These are phyloP conservation scores for Chrysosphaeria jannelii DNA, from an alignment of 2,329 filamentous ascomycete genomes.

Conservation along the genomic window DNA sequence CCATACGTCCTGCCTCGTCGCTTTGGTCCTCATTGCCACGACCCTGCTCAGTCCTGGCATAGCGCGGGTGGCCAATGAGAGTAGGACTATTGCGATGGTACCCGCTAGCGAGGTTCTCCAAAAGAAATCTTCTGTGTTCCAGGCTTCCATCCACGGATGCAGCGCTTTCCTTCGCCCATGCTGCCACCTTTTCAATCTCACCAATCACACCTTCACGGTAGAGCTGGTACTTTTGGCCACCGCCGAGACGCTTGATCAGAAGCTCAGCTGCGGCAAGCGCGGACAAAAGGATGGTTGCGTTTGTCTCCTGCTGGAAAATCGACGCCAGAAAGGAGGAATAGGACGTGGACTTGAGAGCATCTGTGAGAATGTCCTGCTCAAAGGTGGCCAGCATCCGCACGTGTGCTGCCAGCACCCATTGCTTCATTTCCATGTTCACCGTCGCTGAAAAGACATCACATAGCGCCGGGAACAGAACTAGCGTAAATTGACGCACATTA, in stretches of 20 bases:
- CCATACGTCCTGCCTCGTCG: too few relatives aligned
- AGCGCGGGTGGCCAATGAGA: too few relatives aligned
- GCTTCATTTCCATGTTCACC: constrained; percentile 75
- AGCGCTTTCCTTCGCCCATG: constrained; percentile 7
- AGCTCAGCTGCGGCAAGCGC: constrained; percentile 76
- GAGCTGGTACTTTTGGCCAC: constrained; percentile 84
- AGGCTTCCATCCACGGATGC: too few relatives aligned
- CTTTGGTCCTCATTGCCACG: too few relatives aligned
- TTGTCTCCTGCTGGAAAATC: constrained; percentile 85
- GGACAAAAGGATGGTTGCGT: constrained; percentile 57
- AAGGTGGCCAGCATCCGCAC: constrained; percentile 93
- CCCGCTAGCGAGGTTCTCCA: too few relatives aligned
- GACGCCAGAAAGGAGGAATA: constrained; percentile 90
- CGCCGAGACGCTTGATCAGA: constrained; percentile 52
- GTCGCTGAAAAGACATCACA: constrained; percentile 96
- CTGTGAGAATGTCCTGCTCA: constrained; percentile 57
- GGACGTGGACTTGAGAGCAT: constrained; percentile 61
- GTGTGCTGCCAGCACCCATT: constrained; percentile 87
- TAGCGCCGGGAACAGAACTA: constrained; percentile 77
- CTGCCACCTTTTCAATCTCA: constrained; percentile 60
- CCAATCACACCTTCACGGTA: constrained; percentile 88
- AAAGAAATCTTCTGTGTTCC: too few relatives aligned
- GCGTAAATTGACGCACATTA: constrained; percentile 70
- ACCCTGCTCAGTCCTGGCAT: too few relatives aligned
- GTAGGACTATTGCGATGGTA: too few relatives aligned